Percentiles rank a stretch among this genome's conserved stretches.
phyloP scores from a whole-genome alignment of 1,284 basidiomycete genomes.

The Neonothopanus nambi region DNA sequence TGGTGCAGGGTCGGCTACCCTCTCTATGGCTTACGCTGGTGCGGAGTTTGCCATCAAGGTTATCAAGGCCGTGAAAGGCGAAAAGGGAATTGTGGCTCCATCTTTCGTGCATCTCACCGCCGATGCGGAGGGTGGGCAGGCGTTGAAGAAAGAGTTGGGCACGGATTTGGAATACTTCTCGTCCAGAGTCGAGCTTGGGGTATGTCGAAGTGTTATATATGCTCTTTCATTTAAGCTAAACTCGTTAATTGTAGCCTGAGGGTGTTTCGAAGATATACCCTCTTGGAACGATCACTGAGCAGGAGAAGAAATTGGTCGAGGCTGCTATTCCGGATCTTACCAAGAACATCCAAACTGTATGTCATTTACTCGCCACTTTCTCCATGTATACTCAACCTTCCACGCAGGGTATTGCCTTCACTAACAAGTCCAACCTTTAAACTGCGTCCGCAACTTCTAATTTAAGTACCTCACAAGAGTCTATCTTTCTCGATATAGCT shows the following conservation, averaged over 20 bases:
- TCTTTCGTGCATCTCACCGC: slow-evolving; percentile 84
- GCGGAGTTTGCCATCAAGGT: slow-evolving; percentile 82
- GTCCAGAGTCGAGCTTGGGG: slow-evolving; percentile 81
- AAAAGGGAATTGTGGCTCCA: slow-evolving; percentile 84
- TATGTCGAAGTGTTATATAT: slow-evolving; percentile 38
- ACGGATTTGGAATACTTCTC: slow-evolving; percentile 83
- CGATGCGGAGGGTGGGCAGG: slow-evolving; percentile 70
- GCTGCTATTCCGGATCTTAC: slow-evolving; percentile 81
- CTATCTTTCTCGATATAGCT: too few species aligned
- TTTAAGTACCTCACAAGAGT: too few species aligned
- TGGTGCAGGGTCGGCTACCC: slow-evolving; percentile 83
- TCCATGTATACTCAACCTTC: not conserved
- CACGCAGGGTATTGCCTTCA: slow-evolving; percentile 14
- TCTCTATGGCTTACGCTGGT: slow-evolving; percentile 91
- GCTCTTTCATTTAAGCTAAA: slow-evolving; percentile 8
- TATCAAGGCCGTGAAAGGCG: slow-evolving; percentile 85
- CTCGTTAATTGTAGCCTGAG: slow-evolving; percentile 47
- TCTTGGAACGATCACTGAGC: slow-evolving; percentile 72
- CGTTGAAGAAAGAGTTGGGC: slow-evolving; percentile 62
- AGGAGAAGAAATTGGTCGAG: slow-evolving; percentile 75
- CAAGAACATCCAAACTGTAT: slow-evolving; percentile 68
- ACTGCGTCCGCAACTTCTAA: too few species aligned
- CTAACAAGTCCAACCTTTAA: slow-evolving; percentile 11
- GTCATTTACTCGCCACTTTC: slow-evolving; percentile 16
- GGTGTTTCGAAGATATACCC: slow-evolving; percentile 83